phyloP scores from a whole-genome alignment of 305 asterid species.

The Solanum chacoense region DNA sequence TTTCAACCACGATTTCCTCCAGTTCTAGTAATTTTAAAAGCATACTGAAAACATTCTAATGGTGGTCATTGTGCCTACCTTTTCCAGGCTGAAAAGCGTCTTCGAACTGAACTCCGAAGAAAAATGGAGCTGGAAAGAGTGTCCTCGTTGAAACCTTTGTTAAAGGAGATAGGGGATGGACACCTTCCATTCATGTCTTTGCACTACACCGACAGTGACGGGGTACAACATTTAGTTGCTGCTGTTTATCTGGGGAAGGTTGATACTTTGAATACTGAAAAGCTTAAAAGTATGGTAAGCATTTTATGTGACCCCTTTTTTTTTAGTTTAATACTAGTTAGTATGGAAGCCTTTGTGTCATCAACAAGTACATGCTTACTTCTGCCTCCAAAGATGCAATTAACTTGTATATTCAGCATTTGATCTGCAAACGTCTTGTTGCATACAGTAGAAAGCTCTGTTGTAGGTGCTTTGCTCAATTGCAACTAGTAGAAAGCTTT shows the following conservation, averaged over 20 bases:
- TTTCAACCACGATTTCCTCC: neutral
- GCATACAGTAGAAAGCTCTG: neutral
- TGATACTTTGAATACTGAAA: conserved; percentile 56
- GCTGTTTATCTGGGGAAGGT: conserved; percentile 88
- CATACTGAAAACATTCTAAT: neutral
- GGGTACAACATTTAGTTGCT: conserved; percentile 70
- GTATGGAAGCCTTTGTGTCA: neutral
- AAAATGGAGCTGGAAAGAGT: conserved; percentile 82
- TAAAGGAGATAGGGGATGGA: conserved; percentile 65
- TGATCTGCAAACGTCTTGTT: neutral
- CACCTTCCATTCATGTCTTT: conserved; percentile 78
- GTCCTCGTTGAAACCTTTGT: conserved; percentile 57
- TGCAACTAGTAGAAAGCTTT: neutral
- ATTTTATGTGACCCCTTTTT: neutral
- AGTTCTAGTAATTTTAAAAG: neutral
- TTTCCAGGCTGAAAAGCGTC: conserved; percentile 68
- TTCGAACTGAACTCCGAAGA: conserved; percentile 60
- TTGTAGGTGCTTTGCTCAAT: neutral
- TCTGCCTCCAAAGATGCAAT: neutral
- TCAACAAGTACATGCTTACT: neutral
- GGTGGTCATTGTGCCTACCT: conserved; percentile 1
- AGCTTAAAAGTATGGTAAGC: conserved; percentile 61
- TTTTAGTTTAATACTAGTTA: neutral
- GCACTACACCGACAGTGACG: conserved; percentile 63
- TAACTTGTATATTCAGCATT: neutral